phyloP scores from a whole-genome alignment of 1,284 basidiomycete genomes.

The Veloporphyrellus conicus region DNA sequence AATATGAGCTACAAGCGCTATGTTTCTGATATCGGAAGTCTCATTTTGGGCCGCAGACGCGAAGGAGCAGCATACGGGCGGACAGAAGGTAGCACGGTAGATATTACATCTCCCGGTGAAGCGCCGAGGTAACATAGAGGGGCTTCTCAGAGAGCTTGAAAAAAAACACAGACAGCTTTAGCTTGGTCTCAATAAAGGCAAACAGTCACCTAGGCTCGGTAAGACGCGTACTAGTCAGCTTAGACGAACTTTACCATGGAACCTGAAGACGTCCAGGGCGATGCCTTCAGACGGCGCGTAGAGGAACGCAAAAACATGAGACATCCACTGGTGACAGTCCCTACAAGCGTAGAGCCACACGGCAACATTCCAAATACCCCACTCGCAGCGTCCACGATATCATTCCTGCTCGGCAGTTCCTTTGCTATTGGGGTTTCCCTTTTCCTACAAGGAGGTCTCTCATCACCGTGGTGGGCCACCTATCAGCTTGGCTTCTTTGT shows the following conservation, averaged over 20 bases:
- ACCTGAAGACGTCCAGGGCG: conserved; percentile 23
- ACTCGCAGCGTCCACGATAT: conserved; percentile 64
- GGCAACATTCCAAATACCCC: conserved; percentile 82
- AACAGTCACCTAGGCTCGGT: conserved; percentile 4
- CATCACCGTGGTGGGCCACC: conserved; percentile 58
- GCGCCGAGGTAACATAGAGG: conserved; percentile 23
- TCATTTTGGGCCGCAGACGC: conserved; percentile 24
- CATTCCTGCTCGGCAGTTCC: conserved; percentile 66
- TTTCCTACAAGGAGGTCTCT: conserved; percentile 46
- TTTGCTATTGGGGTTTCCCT: conserved; percentile 55
- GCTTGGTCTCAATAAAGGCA: conserved; percentile 17
- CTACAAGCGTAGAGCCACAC: conserved; percentile 43
- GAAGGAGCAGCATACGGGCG: conserved; percentile 18
- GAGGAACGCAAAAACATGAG: conserved; percentile 36
- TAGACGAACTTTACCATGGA: conserved; percentile 7
- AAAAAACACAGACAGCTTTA: background rate
- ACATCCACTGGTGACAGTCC: conserved; percentile 53
- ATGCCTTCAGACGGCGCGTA: conserved; percentile 47
- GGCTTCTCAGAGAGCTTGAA: too few relatives aligned
- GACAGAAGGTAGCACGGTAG: background rate
- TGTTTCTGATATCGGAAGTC: conserved; percentile 55
- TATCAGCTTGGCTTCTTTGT: conserved; percentile 80
- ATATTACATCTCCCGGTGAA: conserved; percentile 14
- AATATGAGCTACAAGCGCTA: conserved; percentile 81
- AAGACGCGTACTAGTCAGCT: too few relatives aligned